Percentiles rank a stretch among this genome's conserved stretches.
phyloP scores from a whole-genome alignment of 257 asterid species.

The Solanum rostratum region DNA sequence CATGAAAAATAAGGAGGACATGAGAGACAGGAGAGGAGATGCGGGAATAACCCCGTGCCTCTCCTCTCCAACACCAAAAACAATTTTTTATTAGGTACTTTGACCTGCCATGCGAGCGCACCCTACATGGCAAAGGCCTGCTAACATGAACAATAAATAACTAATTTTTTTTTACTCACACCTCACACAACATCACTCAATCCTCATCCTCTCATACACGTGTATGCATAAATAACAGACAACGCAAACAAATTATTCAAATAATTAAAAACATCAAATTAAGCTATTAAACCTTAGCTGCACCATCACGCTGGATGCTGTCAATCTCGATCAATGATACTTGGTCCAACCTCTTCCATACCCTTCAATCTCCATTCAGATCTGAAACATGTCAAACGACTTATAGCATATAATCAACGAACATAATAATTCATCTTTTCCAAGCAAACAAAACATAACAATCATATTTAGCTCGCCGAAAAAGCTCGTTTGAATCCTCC shows the following conservation, averaged over 20 bases:
- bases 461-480: no score
- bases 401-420: no score
- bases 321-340: no score
- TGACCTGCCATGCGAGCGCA: conserved; percentile 14
- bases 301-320: not conserved
- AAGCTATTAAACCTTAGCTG: not conserved
- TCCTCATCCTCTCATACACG: not conserved
- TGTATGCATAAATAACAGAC: not conserved
- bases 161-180: not conserved
- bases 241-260: not conserved
- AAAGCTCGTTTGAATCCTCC: no score
- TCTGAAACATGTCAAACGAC: no score
- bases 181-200: not conserved
- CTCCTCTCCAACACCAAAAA: not conserved
- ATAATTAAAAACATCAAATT: not conserved
- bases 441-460: no score
- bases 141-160: not conserved
- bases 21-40: not conserved
- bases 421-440: no score
- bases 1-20: not conserved
- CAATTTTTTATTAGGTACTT: not conserved
- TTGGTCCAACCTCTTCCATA: no score
- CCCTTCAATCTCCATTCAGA: no score
- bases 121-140: conserved; percentile 4
- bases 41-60: not conserved